These are phyloP conservation scores for Bolboschoenus planiculmis DNA, from an alignment of 176 grass and related monocot species.

Conservation along the genomic window DNA sequence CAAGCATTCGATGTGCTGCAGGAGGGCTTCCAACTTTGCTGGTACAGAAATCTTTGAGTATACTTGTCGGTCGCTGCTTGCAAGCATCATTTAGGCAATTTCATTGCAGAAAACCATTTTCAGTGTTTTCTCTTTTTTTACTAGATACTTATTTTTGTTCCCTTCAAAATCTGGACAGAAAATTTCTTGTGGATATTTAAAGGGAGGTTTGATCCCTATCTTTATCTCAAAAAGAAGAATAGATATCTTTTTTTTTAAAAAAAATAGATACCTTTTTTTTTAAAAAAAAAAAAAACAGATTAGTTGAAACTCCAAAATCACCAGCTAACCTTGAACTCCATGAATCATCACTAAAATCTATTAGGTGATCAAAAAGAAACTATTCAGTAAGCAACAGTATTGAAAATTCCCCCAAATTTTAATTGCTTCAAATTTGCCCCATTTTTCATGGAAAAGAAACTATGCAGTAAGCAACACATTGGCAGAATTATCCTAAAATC, in stretches of 20 bases:
- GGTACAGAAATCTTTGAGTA: background rate
- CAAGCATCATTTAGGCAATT: background rate
- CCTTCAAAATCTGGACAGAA: no score
- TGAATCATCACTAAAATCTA: background rate
- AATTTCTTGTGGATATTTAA: no score
- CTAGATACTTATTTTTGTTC: no score
- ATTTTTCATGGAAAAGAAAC: background rate
- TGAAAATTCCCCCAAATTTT: background rate
- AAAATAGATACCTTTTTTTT: no score
- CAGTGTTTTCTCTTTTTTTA: no score
- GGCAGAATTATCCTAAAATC: background rate
- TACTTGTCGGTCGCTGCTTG: constrained; percentile 4
- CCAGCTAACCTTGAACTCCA: background rate
- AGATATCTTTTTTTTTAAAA: no score
- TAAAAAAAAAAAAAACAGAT: no score
- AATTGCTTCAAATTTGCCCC: background rate
- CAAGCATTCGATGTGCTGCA: background rate
- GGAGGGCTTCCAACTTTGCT: background rate
- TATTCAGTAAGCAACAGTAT: background rate
- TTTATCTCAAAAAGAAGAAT: no score
- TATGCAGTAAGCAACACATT: no score
- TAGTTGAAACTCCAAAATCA: background rate
- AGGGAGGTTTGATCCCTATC: no score
- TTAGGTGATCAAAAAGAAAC: background rate
- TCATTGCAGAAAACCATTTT: background rate